Evolutionary conservation across 768 basidiomycete species (phyloP).

Genomic region (Scleroderma bovista): DNA sequence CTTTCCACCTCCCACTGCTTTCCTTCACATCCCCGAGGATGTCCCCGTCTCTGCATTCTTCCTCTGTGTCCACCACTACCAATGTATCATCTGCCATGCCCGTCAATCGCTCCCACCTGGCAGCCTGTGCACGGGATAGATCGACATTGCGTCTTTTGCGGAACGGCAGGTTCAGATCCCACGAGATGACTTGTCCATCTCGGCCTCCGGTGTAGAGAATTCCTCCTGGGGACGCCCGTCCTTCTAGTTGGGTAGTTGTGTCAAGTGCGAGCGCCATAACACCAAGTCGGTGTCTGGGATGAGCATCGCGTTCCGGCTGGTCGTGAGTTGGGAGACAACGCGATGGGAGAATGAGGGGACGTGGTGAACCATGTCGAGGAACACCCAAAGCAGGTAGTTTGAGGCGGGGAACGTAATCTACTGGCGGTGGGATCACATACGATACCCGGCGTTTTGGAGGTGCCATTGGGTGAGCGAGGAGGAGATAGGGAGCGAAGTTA

Average conservation of each 20-base stretch:
- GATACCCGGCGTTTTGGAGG: conserved; percentile 69
- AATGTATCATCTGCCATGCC: conserved; percentile 73
- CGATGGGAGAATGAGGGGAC: conserved; percentile 57
- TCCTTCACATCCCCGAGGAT: conserved; percentile 66
- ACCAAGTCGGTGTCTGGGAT: conserved; percentile 84
- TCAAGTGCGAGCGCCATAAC: conserved; percentile 87
- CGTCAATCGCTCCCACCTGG: conserved; percentile 76
- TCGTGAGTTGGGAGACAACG: conserved; percentile 16
- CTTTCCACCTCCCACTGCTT: conserved; percentile 27
- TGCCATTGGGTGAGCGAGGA: too few species aligned
- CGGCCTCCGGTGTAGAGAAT: conserved; percentile 88
- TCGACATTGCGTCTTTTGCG: conserved; percentile 32
- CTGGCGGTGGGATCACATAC: conserved; percentile 79
- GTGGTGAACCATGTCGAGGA: conserved; percentile 59
- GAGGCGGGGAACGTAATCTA: conserved; percentile 55
- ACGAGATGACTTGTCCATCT: conserved; percentile 82
- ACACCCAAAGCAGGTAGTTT: conserved; percentile 63
- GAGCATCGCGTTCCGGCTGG: conserved; percentile 22
- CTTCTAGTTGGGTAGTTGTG: conserved; percentile 69
- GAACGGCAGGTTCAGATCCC: conserved; percentile 76
- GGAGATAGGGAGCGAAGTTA: conserved; percentile 9
- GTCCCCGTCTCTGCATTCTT: conserved; percentile 69
- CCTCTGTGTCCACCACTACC: conserved; percentile 60
- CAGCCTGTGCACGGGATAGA: conserved; percentile 22
- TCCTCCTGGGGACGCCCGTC: conserved; percentile 65